phyloP scores from a whole-genome alignment of 164 flowering plant species.

The Piper betle region DNA sequence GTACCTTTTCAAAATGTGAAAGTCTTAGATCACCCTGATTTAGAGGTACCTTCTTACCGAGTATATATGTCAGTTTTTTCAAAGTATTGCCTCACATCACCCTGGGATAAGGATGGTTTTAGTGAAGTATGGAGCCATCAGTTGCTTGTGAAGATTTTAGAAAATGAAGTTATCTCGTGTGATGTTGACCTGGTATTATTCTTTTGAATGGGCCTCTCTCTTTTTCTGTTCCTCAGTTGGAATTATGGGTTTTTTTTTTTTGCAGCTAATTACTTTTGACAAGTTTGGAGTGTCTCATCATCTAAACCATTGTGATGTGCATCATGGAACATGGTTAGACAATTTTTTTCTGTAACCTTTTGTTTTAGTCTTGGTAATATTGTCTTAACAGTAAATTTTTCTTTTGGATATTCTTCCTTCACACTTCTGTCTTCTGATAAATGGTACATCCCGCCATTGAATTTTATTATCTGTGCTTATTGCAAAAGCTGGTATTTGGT shows the following conservation, averaged over 20 bases:
- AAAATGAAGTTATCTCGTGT: slow-evolving; percentile 31
- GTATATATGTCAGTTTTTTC: neutral
- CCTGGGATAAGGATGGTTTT: slow-evolving; percentile 67
- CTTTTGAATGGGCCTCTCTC: neutral
- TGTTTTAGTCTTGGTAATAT: neutral
- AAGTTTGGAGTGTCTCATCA: slow-evolving; percentile 86
- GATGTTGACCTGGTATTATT: slow-evolving; percentile 48
- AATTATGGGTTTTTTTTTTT: neutral
- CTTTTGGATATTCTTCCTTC: neutral
- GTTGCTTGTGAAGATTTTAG: slow-evolving; percentile 42
- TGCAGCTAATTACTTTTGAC: slow-evolving; percentile 79
- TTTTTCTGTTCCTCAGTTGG: too few species aligned
- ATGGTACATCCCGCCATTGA: too few species aligned
- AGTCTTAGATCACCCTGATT: slow-evolving; percentile 60
- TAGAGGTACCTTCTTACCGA: slow-evolving; percentile 42
- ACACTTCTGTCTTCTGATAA: too few species aligned
- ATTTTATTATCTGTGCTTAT: too few species aligned
- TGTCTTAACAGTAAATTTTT: neutral
- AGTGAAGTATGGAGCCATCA: slow-evolving; percentile 51
- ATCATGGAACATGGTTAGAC: slow-evolving; percentile 60
- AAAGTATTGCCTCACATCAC: neutral
- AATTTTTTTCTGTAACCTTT: slow-evolving; percentile 1
- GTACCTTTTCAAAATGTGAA: slow-evolving; percentile 57
- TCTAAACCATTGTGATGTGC: slow-evolving; percentile 76
- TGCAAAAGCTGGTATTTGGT: too few species aligned